Percentiles rank a stretch among this genome's conserved stretches.
Conservation (phyloP, 2,329 filamentous ascomycete genomes). For the Penicillium freii region DNA sequence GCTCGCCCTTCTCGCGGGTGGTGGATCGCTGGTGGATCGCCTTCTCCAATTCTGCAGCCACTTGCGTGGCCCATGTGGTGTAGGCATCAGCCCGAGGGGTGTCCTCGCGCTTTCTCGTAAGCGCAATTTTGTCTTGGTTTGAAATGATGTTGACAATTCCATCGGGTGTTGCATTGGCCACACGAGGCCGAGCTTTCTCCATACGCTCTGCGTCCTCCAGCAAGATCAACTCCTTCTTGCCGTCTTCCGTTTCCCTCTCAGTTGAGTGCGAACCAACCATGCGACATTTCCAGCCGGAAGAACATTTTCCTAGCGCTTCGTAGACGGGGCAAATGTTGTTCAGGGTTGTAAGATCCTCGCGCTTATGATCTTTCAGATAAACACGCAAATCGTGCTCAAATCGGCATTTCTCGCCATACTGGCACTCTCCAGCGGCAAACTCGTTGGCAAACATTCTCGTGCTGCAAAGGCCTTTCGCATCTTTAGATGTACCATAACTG, state of each 20-base stretch:
- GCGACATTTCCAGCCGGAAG: conserved; percentile 89
- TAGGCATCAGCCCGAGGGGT: conserved; percentile 75
- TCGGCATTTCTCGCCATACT: conserved; percentile 76
- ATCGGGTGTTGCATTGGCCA: conserved; percentile 45
- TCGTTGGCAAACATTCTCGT: conserved; percentile 70
- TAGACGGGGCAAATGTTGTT: conserved; percentile 78
- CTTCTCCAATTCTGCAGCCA: conserved; percentile 51
- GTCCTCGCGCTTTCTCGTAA: conserved; percentile 69
- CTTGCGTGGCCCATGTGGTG: conserved; percentile 71
- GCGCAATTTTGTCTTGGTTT: conserved; percentile 66
- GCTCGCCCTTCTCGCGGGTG: conserved; percentile 4
- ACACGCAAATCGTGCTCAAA: conserved; percentile 79
- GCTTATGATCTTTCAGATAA: conserved; percentile 79
- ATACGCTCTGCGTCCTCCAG: conserved; percentile 55
- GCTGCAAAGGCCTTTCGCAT: conserved; percentile 74
- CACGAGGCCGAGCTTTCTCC: conserved; percentile 35
- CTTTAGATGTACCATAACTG: conserved; percentile 74
- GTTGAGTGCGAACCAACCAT: conserved; percentile 84
- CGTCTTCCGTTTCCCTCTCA: conserved; percentile 75
- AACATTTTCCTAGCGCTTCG: conserved; percentile 71
- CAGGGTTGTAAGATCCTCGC: conserved; percentile 74
- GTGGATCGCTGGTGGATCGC: conserved; percentile 48
- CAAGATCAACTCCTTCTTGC: conserved; percentile 76
- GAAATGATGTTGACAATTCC: conserved; percentile 75
- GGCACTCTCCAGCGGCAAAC: conserved; percentile 74